Conservation (phyloP, 2,329 filamentous ascomycete species). For the Paradendryphiella salina region DNA sequence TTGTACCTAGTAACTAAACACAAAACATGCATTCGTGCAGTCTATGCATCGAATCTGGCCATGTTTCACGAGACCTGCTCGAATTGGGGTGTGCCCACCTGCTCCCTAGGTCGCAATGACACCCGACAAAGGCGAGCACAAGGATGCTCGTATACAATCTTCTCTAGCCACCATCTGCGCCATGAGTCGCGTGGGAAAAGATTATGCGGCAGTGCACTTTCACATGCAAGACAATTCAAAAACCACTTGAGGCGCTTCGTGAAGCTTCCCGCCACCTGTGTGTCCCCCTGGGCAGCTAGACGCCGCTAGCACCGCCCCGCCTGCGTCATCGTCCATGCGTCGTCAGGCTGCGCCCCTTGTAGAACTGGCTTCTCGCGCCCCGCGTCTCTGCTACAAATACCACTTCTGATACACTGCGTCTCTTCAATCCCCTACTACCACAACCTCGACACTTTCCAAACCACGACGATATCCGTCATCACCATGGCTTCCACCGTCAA, state of each 20-base stretch:
- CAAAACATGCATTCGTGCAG: not conserved
- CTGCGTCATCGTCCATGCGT: slow-evolving; percentile 24
- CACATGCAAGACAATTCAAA: slow-evolving; percentile 9
- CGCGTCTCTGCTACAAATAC: slow-evolving; percentile 21
- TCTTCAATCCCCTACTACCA: not conserved
- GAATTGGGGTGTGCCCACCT: not conserved
- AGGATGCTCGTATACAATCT: not conserved
- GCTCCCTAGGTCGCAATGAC: not conserved
- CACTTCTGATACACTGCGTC: slow-evolving; percentile 4
- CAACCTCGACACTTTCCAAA: not conserved
- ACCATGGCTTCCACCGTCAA: slow-evolving; percentile 69
- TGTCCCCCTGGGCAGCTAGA: slow-evolving; percentile 6
- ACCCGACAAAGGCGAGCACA: not conserved
- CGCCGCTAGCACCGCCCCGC: slow-evolving; percentile 26
- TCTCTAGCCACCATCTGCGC: not conserved
- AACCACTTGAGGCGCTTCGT: slow-evolving; percentile 14
- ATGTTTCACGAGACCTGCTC: not conserved
- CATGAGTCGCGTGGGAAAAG: not conserved
- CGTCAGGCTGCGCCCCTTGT: slow-evolving; percentile 20
- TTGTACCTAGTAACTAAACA: too few relatives aligned
- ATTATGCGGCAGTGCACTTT: slow-evolving; percentile 3
- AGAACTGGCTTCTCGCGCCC: slow-evolving; percentile 17
- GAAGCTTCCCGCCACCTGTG: slow-evolving; percentile 27
- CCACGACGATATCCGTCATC: slow-evolving; percentile 10
- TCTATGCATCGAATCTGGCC: not conserved